phyloP scores from a whole-genome alignment of 352 stramenopile genomes.

The Aphanomyces invadans region DNA sequence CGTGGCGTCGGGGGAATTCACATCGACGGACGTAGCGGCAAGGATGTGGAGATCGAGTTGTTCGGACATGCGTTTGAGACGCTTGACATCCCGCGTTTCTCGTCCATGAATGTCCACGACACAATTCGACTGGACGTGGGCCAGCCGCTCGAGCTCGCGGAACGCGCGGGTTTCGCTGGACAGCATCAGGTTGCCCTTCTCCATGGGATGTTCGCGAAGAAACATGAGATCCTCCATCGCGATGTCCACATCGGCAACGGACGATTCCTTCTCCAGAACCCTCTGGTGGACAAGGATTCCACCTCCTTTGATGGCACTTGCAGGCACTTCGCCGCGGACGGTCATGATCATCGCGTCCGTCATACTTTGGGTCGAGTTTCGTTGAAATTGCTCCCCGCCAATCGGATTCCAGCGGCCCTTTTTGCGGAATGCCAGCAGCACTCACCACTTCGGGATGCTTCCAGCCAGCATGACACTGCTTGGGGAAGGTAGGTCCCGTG shows the following conservation, averaged over 20 bases:
- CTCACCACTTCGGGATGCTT: no score
- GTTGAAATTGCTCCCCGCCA: no score
- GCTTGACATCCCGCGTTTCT: neutral
- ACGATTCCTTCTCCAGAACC: conserved; percentile 10
- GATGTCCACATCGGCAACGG: neutral
- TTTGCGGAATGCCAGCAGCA: no score
- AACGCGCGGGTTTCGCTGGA: conserved; percentile 72
- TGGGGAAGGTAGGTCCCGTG: no score
- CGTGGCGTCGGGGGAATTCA: conserved; percentile 14
- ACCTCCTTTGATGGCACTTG: conserved; percentile 28
- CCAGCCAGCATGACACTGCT: no score
- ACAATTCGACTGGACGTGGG: neutral
- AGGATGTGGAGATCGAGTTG: conserved; percentile 44
- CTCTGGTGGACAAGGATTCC: conserved; percentile 16
- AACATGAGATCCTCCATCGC: conserved; percentile 43
- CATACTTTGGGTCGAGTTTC: neutral
- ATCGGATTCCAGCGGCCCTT: no score
- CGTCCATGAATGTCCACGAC: conserved; percentile 13
- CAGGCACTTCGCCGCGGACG: conserved; percentile 38
- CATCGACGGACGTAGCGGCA: conserved; percentile 51
- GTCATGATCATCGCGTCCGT: conserved; percentile 40
- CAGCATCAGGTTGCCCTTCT: conserved; percentile 45
- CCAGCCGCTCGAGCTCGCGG: conserved; percentile 46
- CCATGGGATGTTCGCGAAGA: conserved; percentile 38
- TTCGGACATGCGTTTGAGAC: conserved; percentile 28